Evolutionary conservation across 208 protist genomes (phyloP).

Genomic region (Porcisia hertigi): DNA sequence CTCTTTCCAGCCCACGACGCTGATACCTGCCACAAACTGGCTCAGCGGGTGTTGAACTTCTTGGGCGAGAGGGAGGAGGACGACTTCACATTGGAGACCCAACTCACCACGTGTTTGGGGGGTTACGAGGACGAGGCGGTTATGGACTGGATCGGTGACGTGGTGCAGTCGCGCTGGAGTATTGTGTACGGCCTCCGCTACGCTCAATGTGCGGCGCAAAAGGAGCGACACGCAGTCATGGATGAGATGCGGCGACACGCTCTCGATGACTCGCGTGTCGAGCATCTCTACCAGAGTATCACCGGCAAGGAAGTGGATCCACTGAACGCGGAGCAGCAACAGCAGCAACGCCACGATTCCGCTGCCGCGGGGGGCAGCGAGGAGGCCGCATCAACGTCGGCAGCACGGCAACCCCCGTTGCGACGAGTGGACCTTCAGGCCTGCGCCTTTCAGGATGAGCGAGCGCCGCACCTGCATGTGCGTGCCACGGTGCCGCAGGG

Average conservation of each 20-base stretch:
- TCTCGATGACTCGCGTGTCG: slow-evolving; percentile 50
- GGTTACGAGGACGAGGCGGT: slow-evolving; percentile 83
- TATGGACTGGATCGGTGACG: slow-evolving; percentile 79
- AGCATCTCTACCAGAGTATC: slow-evolving; percentile 80
- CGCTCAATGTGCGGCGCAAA: slow-evolving; percentile 55
- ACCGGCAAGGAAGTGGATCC: slow-evolving; percentile 78
- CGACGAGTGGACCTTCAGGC: slow-evolving; percentile 73
- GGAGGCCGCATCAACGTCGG: slow-evolving; percentile 6
- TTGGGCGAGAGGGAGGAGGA: slow-evolving; percentile 59
- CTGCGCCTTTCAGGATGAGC: slow-evolving; percentile 81
- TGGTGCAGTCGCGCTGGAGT: slow-evolving; percentile 69
- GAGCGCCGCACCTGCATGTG: slow-evolving; percentile 69
- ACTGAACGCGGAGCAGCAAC: slow-evolving; percentile 22
- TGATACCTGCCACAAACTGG: slow-evolving; percentile 61
- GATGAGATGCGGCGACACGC: slow-evolving; percentile 75
- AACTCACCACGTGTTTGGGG: slow-evolving; percentile 84
- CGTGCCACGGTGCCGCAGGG: slow-evolving; percentile 71
- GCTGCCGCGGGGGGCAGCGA: slow-evolving; percentile 7
- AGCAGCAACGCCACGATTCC: slow-evolving; percentile 1
- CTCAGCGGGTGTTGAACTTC: slow-evolving; percentile 69
- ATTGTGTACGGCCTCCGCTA: slow-evolving; percentile 85
- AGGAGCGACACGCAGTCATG: slow-evolving; percentile 75
- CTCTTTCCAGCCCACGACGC: slow-evolving; percentile 70
- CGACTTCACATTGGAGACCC: slow-evolving; percentile 79
- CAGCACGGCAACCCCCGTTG: slow-evolving; percentile 49